phyloP scores from a whole-genome alignment of 768 basidiomycete species.

The Lactarius evosmus region DNA sequence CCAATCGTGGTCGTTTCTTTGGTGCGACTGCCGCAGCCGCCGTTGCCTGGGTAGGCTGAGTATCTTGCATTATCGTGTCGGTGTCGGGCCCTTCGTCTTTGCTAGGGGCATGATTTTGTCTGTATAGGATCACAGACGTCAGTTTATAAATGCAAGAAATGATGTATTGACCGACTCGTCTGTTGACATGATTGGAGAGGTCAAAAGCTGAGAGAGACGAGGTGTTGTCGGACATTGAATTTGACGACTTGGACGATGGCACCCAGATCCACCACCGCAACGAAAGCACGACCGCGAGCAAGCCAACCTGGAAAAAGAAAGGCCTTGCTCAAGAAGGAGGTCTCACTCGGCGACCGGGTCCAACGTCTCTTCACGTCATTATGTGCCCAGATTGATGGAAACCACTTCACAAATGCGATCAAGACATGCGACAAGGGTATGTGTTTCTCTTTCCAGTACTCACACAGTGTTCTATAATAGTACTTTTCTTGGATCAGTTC shows the following conservation, averaged over 20 bases:
- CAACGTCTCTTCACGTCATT: conserved; percentile 73
- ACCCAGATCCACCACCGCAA: conserved; percentile 20
- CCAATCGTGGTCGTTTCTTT: conserved; percentile 72
- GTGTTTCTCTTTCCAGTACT: conserved; percentile 31
- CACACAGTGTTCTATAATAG: background rate
- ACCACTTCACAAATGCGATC: conserved; percentile 78
- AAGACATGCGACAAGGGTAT: conserved; percentile 91
- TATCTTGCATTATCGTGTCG: conserved; percentile 29
- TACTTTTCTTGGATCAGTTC: conserved; percentile 46
- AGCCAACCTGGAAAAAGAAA: conserved; percentile 28
- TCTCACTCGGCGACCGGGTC: conserved; percentile 37
- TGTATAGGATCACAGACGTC: background rate
- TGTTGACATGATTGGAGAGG: conserved; percentile 25
- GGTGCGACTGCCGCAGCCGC: conserved; percentile 32
- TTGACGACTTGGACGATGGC: conserved; percentile 8
- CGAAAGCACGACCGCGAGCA: background rate
- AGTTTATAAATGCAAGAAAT: conserved; percentile 1
- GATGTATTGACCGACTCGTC: conserved; percentile 27
- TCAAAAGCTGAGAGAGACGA: conserved; percentile 7
- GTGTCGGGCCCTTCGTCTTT: conserved; percentile 21
- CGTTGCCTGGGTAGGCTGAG: conserved; percentile 28
- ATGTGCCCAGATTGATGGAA: conserved; percentile 87
- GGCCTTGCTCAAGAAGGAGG: conserved; percentile 35
- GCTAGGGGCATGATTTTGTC: conserved; percentile 5
- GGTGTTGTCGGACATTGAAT: conserved; percentile 23